Percentiles rank a stretch among this genome's conserved stretches.
Evolutionary conservation across 306 rosid genomes (phyloP).

Genomic region (Rubus parviflorus): DNA sequence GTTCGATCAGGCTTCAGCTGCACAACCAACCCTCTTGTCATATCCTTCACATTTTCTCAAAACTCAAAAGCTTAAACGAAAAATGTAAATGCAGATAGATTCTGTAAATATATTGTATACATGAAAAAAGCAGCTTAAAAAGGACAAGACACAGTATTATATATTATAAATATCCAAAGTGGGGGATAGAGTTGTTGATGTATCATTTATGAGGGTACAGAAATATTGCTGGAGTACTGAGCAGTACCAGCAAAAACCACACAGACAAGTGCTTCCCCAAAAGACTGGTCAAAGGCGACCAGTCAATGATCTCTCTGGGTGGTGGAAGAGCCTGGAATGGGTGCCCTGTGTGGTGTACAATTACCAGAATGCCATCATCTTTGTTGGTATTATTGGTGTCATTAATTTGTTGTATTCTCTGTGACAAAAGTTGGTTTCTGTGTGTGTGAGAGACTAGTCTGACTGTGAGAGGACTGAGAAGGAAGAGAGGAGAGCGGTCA

Average conservation of each 20-base stretch:
- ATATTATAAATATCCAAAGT: neutral
- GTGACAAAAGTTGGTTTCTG: constrained; percentile 16
- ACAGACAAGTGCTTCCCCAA: constrained; percentile 29
- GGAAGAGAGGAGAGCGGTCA: neutral
- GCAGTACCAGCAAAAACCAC: constrained; percentile 20
- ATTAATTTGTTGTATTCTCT: constrained; percentile 3
- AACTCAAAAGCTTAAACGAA: too few relatives aligned
- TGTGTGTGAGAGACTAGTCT: neutral
- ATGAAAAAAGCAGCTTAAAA: neutral
- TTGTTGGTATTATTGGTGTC: constrained; percentile 15
- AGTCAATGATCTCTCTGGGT: constrained; percentile 37
- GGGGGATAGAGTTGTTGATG: constrained; percentile 11
- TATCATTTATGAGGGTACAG: constrained; percentile 9
- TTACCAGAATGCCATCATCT: constrained; percentile 26
- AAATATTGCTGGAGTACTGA: constrained; percentile 17
- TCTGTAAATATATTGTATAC: neutral
- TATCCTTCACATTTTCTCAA: neutral
- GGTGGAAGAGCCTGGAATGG: neutral
- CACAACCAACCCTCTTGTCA: neutral
- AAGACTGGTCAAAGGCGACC: constrained; percentile 51
- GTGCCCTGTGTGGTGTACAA: neutral
- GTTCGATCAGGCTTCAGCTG: constrained; percentile 1
- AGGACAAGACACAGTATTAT: neutral
- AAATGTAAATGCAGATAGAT: neutral
- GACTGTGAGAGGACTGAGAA: constrained; percentile 6